Evolutionary conservation across 345 rosid genomes (phyloP).

Genomic region (Laguncularia racemosa): DNA sequence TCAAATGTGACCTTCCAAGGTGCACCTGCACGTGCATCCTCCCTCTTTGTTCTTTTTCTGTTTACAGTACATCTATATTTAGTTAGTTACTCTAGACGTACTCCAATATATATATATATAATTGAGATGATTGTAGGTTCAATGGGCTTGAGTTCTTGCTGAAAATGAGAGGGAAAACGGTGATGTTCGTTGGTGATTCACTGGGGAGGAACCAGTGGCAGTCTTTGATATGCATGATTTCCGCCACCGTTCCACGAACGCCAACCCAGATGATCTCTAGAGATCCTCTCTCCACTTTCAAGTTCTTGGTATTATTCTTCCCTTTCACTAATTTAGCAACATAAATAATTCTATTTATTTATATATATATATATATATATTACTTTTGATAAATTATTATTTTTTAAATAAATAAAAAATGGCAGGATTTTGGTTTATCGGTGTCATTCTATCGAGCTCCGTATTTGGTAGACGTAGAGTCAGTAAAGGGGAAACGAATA

Average conservation of each 20-base stretch:
- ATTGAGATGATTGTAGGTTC: constrained; percentile 35
- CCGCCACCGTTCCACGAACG: constrained; percentile 40
- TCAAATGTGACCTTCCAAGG: constrained; percentile 16
- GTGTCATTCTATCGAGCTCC: constrained; percentile 67
- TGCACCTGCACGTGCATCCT: not conserved
- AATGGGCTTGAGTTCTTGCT: constrained; percentile 58
- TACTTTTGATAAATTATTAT: no score
- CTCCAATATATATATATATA: not conserved
- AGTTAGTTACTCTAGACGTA: not conserved
- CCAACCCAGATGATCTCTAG: constrained; percentile 38
- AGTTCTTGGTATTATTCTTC: constrained; percentile 60
- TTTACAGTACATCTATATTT: not conserved
- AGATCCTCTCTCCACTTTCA: constrained; percentile 76
- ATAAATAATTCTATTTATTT: no score
- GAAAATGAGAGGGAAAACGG: constrained; percentile 57
- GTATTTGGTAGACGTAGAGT: constrained; percentile 76
- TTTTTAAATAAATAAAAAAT: not conserved
- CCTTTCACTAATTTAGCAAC: no score
- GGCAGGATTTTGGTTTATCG: constrained; percentile 62
- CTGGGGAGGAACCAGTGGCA: constrained; percentile 90
- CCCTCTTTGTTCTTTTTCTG: not conserved
- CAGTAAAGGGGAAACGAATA: constrained; percentile 59
- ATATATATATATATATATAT: no score
- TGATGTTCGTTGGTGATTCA: constrained; percentile 95
- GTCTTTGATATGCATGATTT: constrained; percentile 82